These are phyloP conservation scores for Backusella luteola DNA, from an alignment of 192 early-diverging fungal species.

Conservation along the genomic window DNA sequence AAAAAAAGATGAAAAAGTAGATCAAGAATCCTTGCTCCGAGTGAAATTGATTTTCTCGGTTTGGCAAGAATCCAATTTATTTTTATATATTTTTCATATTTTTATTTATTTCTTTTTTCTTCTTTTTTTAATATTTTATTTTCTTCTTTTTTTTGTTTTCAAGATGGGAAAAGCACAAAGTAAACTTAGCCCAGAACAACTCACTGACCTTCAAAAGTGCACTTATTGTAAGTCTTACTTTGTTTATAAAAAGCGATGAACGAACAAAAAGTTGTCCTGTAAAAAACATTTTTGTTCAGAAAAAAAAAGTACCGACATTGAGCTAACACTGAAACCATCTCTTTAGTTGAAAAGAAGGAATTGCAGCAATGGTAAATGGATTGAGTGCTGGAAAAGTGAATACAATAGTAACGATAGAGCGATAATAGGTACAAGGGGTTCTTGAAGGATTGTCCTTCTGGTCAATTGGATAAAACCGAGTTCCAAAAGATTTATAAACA, in stretches of 20 bases:
- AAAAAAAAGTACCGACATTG: neutral
- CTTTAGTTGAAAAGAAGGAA: conserved; percentile 85
- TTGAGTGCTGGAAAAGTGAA: neutral
- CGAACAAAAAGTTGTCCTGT: too few species aligned
- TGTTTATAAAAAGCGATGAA: neutral
- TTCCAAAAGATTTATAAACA: conserved; percentile 95
- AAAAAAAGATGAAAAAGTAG: neutral
- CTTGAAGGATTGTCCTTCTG: conserved; percentile 87
- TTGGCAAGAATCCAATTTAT: neutral
- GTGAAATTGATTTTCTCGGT: conserved; percentile 5
- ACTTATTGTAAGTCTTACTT: conserved; percentile 74
- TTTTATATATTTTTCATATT: neutral
- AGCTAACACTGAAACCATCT: neutral
- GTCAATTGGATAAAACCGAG: conserved; percentile 78
- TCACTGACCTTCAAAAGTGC: conserved; percentile 72
- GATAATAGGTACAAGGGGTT: conserved; percentile 85
- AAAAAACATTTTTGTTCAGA: neutral
- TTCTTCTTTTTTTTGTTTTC: neutral
- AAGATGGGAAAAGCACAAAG: conserved; percentile 85
- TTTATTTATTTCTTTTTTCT: neutral
- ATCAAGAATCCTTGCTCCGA: neutral
- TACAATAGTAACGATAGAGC: neutral
- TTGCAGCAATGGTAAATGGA: conserved; percentile 82
- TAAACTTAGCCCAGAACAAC: conserved; percentile 77
- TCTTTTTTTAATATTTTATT: neutral